Base-by-base conservation (phyloP, 257 asterid genomes). In the Scutellaria barbata region DNA sequence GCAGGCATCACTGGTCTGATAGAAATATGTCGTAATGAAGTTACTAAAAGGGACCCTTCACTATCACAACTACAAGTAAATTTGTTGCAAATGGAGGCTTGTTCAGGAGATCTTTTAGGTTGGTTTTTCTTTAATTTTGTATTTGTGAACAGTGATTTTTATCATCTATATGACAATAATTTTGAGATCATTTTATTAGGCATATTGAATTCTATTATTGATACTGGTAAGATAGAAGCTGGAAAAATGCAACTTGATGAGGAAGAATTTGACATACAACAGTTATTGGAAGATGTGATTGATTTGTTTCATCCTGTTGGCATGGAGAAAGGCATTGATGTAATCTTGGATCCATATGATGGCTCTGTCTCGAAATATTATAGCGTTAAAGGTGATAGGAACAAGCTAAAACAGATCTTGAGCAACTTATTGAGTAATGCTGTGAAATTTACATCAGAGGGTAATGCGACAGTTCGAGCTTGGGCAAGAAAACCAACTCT, bases 361-460 rank as follows among this genome's bases (percentile, higher is more conserved):
- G 89, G 87, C 50, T 85, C 92, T n/a, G 6, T 86, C 39, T 35
- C 58, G 3, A 81, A 74, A 66, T 64, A 8, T 9, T 69, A 80
- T 62, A 48, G 41, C 20, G 94, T 82, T 17, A 87, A 43, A 76
- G 98, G 96, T 11, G 98, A 93, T 30, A 53, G 82, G 1, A 82
- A 84, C 7, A 92, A 86, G 46, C 80, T 90, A 7, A 88, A 86
- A 42, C 97, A 88, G 77, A 83, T 93, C 16, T 51, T 93, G 73
- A 71, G 79, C 77, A 89, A 90, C 82, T 74, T 93, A 64, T 42
- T 89, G 68, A 89, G 86, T 47, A 93, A 90, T 71, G 97, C 98
- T 4, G 87, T 86, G 51, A 90, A 93, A 17, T 93, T 89, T 68
- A 93, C 97, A 10, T 66, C 79, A 11, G 86, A 83, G 4, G 98